Percentiles rank a stretch among this genome's conserved stretches.
These are phyloP conservation scores for Stropharia rugosoannulata DNA, from an alignment of 768 basidiomycete genomes.

Conservation along the genomic window DNA sequence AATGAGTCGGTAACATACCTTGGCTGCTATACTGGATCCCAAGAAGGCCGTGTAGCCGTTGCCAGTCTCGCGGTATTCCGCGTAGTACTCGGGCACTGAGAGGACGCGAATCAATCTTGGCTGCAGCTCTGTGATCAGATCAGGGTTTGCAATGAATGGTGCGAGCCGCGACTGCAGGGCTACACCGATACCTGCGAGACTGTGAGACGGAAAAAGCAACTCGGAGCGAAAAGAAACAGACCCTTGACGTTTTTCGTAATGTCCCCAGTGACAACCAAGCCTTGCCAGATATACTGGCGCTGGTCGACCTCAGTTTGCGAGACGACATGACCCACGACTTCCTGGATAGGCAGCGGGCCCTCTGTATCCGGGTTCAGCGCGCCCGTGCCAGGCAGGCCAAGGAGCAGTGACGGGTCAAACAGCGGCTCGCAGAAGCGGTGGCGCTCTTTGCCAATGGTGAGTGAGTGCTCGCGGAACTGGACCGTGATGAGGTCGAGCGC, in stretches of 20 bases:
- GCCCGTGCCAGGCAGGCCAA: constrained; percentile 29
- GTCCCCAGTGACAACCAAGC: constrained; percentile 80
- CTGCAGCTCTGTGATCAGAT: constrained; percentile 71
- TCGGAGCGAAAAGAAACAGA: constrained; percentile 23
- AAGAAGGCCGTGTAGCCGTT: constrained; percentile 81
- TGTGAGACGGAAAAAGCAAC: neutral
- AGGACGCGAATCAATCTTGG: constrained; percentile 62
- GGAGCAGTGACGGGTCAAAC: constrained; percentile 68
- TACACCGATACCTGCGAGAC: constrained; percentile 50
- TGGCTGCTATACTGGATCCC: constrained; percentile 82
- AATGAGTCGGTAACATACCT: constrained; percentile 42
- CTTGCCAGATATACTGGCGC: constrained; percentile 74
- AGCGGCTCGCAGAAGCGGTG: constrained; percentile 92
- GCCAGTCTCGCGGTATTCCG: constrained; percentile 85
- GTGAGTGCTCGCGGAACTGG: constrained; percentile 64
- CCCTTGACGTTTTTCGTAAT: constrained; percentile 73
- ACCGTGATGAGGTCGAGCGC: constrained; percentile 80
- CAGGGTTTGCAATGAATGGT: constrained; percentile 58
- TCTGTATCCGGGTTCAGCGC: constrained; percentile 23
- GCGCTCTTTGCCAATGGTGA: constrained; percentile 84
- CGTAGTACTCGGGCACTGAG: constrained; percentile 85
- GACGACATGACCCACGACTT: constrained; percentile 66
- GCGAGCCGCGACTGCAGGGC: constrained; percentile 74
- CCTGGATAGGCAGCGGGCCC: constrained; percentile 53
- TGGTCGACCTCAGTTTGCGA: constrained; percentile 60